These are phyloP conservation scores for Candida alai DNA, from an alignment of 805 yeast genomes.

Conservation along the genomic window DNA sequence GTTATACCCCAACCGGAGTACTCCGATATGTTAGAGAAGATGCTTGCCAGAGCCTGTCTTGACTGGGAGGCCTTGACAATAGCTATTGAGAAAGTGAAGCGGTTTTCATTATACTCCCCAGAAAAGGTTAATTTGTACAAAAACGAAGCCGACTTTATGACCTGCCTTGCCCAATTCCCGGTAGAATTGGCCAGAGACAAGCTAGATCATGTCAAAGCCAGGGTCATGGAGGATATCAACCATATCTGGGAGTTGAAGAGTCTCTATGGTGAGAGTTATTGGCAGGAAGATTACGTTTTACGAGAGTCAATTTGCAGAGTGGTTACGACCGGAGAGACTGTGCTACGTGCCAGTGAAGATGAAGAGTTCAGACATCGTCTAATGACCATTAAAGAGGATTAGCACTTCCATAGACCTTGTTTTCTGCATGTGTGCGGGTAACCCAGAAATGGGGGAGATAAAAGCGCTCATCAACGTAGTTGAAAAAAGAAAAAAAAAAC, in stretches of 20 bases:
- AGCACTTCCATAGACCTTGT: too few relatives aligned
- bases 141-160: slow-evolving; percentile 29
- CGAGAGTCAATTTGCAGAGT: not conserved
- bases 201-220: not conserved
- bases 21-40: not conserved
- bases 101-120: slow-evolving; percentile 51
- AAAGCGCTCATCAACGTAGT: not conserved
- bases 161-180: slow-evolving; percentile 2
- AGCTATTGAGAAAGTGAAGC: slow-evolving; percentile 9
- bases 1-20: slow-evolving; percentile 3
- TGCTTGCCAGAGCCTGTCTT: slow-evolving; percentile 7
- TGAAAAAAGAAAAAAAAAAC: slow-evolving; percentile 1
- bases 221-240: slow-evolving; percentile 5
- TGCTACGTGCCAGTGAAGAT: not conserved
- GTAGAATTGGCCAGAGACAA: not conserved
- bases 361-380: not conserved
- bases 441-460: not conserved
- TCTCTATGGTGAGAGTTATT: slow-evolving; percentile 1
- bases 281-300: slow-evolving; percentile 1
- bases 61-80: slow-evolving; percentile 2
- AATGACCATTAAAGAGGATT: too few relatives aligned
- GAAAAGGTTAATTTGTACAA: slow-evolving; percentile 70
- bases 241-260: slow-evolving; percentile 3
- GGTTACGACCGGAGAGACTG: not conserved
- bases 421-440: not conserved